These are phyloP conservation scores for Colletotrichum eremochloae DNA, from an alignment of 2,329 filamentous ascomycete genomes.

Conservation along the genomic window DNA sequence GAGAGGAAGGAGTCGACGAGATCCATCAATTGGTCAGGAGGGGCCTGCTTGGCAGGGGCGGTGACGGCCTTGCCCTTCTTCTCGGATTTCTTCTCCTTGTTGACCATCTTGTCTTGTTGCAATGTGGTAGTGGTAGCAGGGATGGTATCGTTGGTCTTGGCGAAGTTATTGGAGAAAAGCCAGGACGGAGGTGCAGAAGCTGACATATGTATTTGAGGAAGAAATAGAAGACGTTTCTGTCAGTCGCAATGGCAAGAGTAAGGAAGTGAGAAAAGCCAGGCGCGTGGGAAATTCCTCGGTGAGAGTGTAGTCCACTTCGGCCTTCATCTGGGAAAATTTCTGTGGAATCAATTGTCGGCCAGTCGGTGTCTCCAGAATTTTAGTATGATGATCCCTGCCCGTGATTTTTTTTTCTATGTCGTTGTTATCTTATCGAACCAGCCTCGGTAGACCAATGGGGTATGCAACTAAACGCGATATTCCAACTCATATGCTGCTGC, in stretches of 20 bases:
- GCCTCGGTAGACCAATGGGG: background rate
- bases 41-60: conserved; percentile 49
- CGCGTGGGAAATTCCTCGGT: conserved; percentile 25
- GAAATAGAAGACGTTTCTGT: background rate
- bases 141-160: conserved; percentile 43
- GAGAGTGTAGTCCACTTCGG: conserved; percentile 20
- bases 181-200: conserved; percentile 54
- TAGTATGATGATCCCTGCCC: conserved; percentile 38
- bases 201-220: conserved; percentile 50
- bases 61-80: conserved; percentile 44
- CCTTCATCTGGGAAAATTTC: conserved; percentile 42
- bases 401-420: background rate
- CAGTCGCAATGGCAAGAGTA: conserved; percentile 4
- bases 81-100: conserved; percentile 48
- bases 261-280: conserved; percentile 4
- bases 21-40: conserved; percentile 73
- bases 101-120: conserved; percentile 51
- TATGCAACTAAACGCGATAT: conserved; percentile 28
- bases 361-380: conserved; percentile 37
- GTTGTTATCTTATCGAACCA: conserved; percentile 30
- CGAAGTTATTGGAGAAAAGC: conserved; percentile 59
- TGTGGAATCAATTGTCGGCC: conserved; percentile 22
- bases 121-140: conserved; percentile 33
- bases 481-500: conserved; percentile 10
- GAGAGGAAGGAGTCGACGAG: conserved; percentile 76